Base-by-base conservation (phyloP, 2,329 filamentous ascomycete species). In the Penicillium glabrum region DNA sequence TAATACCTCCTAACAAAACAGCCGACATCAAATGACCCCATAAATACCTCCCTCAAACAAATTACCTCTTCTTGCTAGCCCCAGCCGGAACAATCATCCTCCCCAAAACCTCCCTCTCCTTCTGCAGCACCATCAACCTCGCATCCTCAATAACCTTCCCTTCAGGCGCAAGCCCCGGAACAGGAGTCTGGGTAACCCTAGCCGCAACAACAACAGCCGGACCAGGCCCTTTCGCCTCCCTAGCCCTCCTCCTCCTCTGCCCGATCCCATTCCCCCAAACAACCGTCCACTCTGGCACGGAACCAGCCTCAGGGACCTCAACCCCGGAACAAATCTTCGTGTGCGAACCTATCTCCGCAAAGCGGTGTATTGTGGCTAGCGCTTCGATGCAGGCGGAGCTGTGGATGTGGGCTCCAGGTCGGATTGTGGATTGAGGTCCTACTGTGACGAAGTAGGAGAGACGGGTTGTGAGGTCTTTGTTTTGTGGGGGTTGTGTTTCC, bases 251-350 rank as follows among this genome's bases (percentile, higher is more conserved):
- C 48, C 72, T 67, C 54, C 71, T 66, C 61, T 76, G 68, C 19
- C 72, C 72, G 44, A 67, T 77, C 26, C 87, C 87, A 56, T 84
- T 83, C 0, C 88, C 87, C 72, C 85, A 91, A 23, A 91, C 77
- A 5, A 92, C 88, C 0, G 86, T 88, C 69, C 83, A 86, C 58
- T 91, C 88, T 0, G 83, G 83, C 0, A 93, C 68, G 11, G 78
- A 74, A 31, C 85, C 83, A 0, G 83, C 82, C 10, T 85, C 82
- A 0, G 76, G 72, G 43, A 92, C 77, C 26, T 81, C 78, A 24
- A 83, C 87, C 57, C 84, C 80, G 0, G 89, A 82, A 8, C 89
- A 87, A 51, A 93, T 80, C 23, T 88, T 91, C 66, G 88, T 89
- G 69, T 91, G 84, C 80, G 73, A 63, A n/a, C 75, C 70, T 4